Conservation (phyloP, 345 rosid species). For the Eucalyptus cladocalyx region DNA sequence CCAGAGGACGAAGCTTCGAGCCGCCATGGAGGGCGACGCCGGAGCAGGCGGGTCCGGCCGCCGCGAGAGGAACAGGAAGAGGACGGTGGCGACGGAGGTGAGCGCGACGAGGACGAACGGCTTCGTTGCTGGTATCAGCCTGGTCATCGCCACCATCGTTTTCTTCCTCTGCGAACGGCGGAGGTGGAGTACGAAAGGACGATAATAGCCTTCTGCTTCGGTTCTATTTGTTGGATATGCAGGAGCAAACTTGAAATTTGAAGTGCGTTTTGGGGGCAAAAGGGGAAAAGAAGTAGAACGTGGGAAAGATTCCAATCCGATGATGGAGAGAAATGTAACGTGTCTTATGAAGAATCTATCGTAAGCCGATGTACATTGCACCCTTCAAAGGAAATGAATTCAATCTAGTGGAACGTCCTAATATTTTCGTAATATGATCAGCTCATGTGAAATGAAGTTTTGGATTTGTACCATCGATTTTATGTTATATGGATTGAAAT, state of each 20-base stretch:
- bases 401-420: neutral
- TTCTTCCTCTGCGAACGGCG: neutral
- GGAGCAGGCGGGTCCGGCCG: slow-evolving; percentile 12
- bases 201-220: neutral
- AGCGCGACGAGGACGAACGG: neutral
- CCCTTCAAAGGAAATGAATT: neutral
- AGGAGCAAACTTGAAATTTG: neutral
- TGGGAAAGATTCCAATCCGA: neutral
- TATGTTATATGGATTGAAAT: neutral
- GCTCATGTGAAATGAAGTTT: neutral
- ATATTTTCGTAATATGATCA: neutral
- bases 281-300: neutral
- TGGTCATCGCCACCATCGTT: neutral
- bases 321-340: neutral
- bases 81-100: slow-evolving; percentile 9
- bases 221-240: neutral
- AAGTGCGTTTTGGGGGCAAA: neutral
- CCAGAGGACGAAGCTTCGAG: slow-evolving; percentile 66
- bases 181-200: neutral
- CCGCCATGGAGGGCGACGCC: slow-evolving; percentile 24
- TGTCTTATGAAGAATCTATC: neutral
- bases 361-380: neutral
- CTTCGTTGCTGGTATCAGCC: neutral
- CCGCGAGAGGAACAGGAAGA: slow-evolving; percentile 16
- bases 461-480: neutral